Evolutionary conservation across 2,329 filamentous ascomycete species (phyloP).

Genomic region (Spiromastix sp.): DNA sequence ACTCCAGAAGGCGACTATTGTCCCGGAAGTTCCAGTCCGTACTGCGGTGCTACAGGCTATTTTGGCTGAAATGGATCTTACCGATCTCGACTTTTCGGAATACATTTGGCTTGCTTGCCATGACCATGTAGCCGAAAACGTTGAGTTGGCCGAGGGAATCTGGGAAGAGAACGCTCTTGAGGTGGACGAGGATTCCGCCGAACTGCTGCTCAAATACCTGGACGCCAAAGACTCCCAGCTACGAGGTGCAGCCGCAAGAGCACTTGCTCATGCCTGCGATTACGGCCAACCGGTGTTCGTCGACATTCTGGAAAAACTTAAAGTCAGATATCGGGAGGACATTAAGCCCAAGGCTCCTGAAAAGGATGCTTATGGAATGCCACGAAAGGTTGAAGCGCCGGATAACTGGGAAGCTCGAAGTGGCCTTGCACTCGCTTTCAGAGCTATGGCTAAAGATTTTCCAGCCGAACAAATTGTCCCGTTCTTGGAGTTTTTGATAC

Average conservation of each 20-base stretch:
- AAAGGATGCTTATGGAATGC: slow-evolving; percentile 90
- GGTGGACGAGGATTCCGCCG: slow-evolving; percentile 53
- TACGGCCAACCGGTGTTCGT: slow-evolving; percentile 50
- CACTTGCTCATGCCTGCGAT: slow-evolving; percentile 64
- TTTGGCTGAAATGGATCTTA: slow-evolving; percentile 83
- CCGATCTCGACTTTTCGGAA: slow-evolving; percentile 72
- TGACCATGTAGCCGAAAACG: slow-evolving; percentile 81
- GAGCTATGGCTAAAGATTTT: slow-evolving; percentile 64
- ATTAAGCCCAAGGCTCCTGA: slow-evolving; percentile 74
- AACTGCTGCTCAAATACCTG: slow-evolving; percentile 65
- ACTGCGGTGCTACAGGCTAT: slow-evolving; percentile 82
- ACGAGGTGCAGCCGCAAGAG: slow-evolving; percentile 69
- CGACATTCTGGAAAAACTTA: slow-evolving; percentile 53
- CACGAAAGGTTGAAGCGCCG: slow-evolving; percentile 71
- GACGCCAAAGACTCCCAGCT: slow-evolving; percentile 71
- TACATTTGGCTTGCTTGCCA: slow-evolving; percentile 92
- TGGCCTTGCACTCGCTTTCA: slow-evolving; percentile 79
- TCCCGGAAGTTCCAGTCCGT: slow-evolving; percentile 68
- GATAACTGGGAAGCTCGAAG: slow-evolving; percentile 90
- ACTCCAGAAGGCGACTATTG: slow-evolving; percentile 68
- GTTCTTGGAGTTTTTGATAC: slow-evolving; percentile 78
- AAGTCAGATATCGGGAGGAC: slow-evolving; percentile 63
- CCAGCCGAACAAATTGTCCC: slow-evolving; percentile 58
- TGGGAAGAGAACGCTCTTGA: slow-evolving; percentile 89
- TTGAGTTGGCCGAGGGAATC: slow-evolving; percentile 70